Evolutionary conservation across 768 basidiomycete species (phyloP), one percentile per base, ranked within the genome.

Genomic region (Kwoniella bestiolae): DNA sequence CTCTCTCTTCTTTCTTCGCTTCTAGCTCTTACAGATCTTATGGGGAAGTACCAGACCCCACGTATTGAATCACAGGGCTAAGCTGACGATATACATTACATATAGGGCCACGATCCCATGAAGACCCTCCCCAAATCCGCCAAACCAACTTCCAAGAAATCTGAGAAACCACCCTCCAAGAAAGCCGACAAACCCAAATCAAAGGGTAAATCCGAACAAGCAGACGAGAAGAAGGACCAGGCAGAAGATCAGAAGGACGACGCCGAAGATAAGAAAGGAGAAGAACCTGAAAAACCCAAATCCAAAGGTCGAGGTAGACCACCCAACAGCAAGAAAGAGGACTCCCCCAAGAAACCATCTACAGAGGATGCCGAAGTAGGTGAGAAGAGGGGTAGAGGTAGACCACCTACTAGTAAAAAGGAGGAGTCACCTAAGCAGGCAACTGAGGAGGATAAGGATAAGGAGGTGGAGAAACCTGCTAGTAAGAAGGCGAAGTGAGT

Each of bases 401-500:
- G 61, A 26, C 58, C 68, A 7, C 57, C 60, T 4, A 41, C 0
- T 5, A 41, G 38, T 18, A 41, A 41, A 41, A 41, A 68, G 31
- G 52, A 47, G 28, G 46, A 29, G 63, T 29, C 49, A 52, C 63
- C 28, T 31, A 72, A 49, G 56, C 63, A 28, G 44, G 0, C 25
- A 12, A 50, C 67, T 7, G 65, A 67, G 51, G 63, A 65, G 34
- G 66, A 49, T 1, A 61, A 70, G 11, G 69, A n/a, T 21, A 44
- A 52, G 44, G 57, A 66, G 44, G 51, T 55, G 6, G 72, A 72
- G 46, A 75, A 75, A 47, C 74, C 74, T 3, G 63, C 72, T 34
- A 66, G 59, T 25, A 78, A 78, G 66, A 78, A 78, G 52, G 69
- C 74, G 35, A 78, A 78, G 77, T 78, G 46, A 69, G 76, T 69